Evolutionary conservation across 2,329 filamentous ascomycete species (phyloP).

Genomic region (Sclerotinia sclerotiorum): DNA sequence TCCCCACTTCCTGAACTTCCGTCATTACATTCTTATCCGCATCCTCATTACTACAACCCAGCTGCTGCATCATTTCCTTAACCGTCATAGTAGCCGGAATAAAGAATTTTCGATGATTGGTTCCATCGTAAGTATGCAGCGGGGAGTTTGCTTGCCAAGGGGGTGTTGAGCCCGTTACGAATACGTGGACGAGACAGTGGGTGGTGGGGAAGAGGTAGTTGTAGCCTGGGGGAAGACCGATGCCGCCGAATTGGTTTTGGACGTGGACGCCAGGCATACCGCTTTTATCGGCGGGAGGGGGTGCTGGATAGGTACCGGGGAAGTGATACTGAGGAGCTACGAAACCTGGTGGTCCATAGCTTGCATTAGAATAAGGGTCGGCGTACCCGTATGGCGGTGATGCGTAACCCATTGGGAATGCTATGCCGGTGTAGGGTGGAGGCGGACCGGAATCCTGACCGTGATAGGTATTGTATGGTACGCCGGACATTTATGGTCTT

Average conservation of each 20-base stretch:
- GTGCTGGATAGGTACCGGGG: conserved; percentile 18
- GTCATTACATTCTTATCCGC: conserved; percentile 56
- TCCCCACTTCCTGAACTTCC: conserved; percentile 55
- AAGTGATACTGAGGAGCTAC: conserved; percentile 8
- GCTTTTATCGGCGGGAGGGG: conserved; percentile 22
- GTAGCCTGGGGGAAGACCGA: conserved; percentile 61
- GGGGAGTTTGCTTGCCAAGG: conserved; percentile 53
- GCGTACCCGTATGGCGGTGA: background rate
- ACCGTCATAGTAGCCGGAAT: conserved; percentile 55
- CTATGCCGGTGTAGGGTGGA: conserved; percentile 25
- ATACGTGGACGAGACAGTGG: conserved; percentile 60
- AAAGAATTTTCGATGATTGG: conserved; percentile 49
- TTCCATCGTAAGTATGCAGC: conserved; percentile 44
- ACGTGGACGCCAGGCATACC: conserved; percentile 54
- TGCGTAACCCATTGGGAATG: background rate
- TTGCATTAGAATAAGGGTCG: background rate
- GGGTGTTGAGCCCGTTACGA: conserved; percentile 46
- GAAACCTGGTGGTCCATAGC: conserved; percentile 21
- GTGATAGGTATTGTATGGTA: conserved; percentile 35
- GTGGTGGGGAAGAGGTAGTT: conserved; percentile 60
- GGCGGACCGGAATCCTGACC: conserved; percentile 35
- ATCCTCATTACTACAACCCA: conserved; percentile 54
- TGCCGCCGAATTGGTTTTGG: conserved; percentile 57
- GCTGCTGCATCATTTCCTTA: conserved; percentile 56
- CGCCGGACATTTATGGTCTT: conserved; percentile 24